Evolutionary conservation across 208 protist species (phyloP).

Genomic region (Leishmania gerbilli): DNA sequence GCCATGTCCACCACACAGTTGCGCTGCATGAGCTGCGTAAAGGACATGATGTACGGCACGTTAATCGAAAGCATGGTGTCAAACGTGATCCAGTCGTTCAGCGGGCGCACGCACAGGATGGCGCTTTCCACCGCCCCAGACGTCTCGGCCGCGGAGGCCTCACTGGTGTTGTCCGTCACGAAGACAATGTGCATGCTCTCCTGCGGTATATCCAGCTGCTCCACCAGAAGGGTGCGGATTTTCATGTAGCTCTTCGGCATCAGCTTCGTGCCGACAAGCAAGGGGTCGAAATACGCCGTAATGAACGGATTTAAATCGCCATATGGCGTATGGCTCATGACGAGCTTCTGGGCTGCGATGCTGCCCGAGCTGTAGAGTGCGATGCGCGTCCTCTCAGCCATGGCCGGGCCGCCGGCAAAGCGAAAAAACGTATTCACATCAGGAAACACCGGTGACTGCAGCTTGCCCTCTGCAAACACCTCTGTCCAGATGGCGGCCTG

Average conservation of each 20-base stretch:
- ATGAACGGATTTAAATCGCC: constrained; percentile 79
- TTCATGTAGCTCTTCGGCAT: constrained; percentile 61
- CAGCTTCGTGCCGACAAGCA: constrained; percentile 65
- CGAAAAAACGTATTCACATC: constrained; percentile 46
- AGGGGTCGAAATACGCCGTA: constrained; percentile 81
- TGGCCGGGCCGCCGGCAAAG: constrained; percentile 1
- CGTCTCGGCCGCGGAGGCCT: constrained; percentile 53
- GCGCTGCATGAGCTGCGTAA: constrained; percentile 46
- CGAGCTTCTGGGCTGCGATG: constrained; percentile 66
- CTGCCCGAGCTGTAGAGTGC: constrained; percentile 86
- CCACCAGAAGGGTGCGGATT: constrained; percentile 43
- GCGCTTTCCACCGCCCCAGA: constrained; percentile 46
- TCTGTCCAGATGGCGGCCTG: constrained; percentile 72
- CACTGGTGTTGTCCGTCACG: constrained; percentile 55
- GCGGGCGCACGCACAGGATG: constrained; percentile 50
- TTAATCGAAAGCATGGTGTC: constrained; percentile 46
- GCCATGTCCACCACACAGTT: constrained; percentile 34
- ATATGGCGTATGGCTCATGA: constrained; percentile 63
- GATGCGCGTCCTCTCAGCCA: constrained; percentile 23
- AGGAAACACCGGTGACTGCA: constrained; percentile 36
- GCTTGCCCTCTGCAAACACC: constrained; percentile 11
- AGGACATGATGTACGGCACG: constrained; percentile 40
- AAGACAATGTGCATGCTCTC: constrained; percentile 56
- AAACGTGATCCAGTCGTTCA: constrained; percentile 50
- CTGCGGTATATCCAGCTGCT: constrained; percentile 21